Base-by-base conservation (phyloP, 2,329 filamentous ascomycete species). In the Fusarium penzigii region DNA sequence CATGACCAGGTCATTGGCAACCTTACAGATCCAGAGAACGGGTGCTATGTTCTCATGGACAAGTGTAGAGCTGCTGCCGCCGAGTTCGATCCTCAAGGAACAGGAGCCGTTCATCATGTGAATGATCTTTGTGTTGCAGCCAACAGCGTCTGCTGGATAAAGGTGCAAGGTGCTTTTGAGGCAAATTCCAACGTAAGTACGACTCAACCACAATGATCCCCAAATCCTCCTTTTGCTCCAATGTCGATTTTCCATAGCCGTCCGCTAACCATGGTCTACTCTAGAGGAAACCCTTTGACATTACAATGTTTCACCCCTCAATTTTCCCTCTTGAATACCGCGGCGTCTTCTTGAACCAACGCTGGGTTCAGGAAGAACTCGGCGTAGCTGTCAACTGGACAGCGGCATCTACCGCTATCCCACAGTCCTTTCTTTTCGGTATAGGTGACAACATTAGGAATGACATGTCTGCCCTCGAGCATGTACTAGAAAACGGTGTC, bases 311-410 rank as follows among this genome's bases (percentile, higher is more conserved):
- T 12, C 57, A 67, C 36, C 67, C 65, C 2, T 78, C 87, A 61
- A 80, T 85, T 0, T 86, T 84, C 53, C 86, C 87, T 2, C 76
- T 80, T 2, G 72, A 68, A 13, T 84, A 83, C 50, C 85, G 84
- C 64, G 61, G 75, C 10, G 75, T 81, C n/a, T 89, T 86, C 68
- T 75, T 91, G 49, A 87, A 87, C 63, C 77, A 78, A 29, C 74
- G 78, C 3, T 64, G 69, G 32, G 75, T 88, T 0, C 81, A 84
- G 54, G 67, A 79, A 29, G 81, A 81, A 0, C 77, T 89, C 5
- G 85, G 86, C 7, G 80, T 85, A 0, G 78, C 79, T 6, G 67
- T 86, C n/a, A 85, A 86, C 63, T 85, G 77, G 57, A 81, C 81
- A 0, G 66, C 73, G 7, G 39, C 41, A 2, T 43, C 49, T 6